Base-by-base conservation (phyloP, 176 grass and related monocot species). In the Alopecurus myosuroides region DNA sequence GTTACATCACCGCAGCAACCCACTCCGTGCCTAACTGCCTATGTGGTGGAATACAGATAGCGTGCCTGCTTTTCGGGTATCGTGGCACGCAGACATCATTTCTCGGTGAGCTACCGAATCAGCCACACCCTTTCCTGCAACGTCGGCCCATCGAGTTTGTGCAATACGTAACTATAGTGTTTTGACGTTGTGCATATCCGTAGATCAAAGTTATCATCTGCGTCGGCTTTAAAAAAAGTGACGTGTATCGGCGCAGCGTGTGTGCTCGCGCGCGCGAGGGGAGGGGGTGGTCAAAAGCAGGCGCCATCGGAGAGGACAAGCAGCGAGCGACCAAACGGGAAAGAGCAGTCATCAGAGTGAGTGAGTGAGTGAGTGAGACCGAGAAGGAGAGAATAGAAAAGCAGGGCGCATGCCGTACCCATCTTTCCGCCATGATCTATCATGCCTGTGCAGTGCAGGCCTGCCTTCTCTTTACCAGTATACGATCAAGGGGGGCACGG, bases 281-380 rank as follows among this genome's bases (percentile, higher is more conserved):
- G n/a, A n/a, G n/a, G n/a, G n/a, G n/a, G n/a, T n/a, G 22, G 84
- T 86, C 84, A 86, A 81, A 86, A 84, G 37, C 76, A 14, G 35
- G 57, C 75, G 22, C 30, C 22, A 33, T 30, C 4, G 81, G 77
- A 62, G 31, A 66, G 55, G 41, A 85, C 82, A 58, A 37, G 29
- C 77, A 29, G 48, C 30, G 40, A 36, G 52, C 41, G 37, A 77
- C 82, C 82, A 81, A 80, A 89, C 30, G 68, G 22, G 37, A 63
- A 84, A 78, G 80, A 22, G 12, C 33, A 12, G 72, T 46, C n/a
- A 17, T 39, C 39, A 50, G n/a, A 1, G 65, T n/a, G 34, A 5
- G 4, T 66, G 15, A 9, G 28, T 19, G 31, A 45, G 37, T 4
- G 39, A 78, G 35, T 58, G 4, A 12, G 39, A 7, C 51, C 10